These are phyloP conservation scores for Neurospora sp. DNA, from an alignment of 495 filamentous ascomycete genomes.

Conservation along the genomic window DNA sequence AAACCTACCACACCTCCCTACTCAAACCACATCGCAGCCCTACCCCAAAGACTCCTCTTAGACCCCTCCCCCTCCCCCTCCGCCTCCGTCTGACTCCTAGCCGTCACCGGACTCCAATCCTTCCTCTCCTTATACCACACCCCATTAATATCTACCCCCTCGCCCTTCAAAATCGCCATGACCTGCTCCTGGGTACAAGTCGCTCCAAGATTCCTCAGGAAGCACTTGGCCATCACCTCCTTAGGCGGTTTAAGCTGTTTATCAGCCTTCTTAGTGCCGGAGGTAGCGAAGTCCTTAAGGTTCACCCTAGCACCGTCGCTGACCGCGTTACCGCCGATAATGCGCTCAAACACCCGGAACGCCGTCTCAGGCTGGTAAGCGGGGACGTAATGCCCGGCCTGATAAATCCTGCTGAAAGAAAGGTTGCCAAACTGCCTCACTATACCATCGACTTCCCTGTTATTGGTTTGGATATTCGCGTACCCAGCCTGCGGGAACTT, in stretches of 20 bases:
- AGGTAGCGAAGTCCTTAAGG: constrained; percentile 41
- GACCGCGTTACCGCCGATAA: constrained; percentile 48
- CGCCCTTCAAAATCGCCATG: constrained; percentile 30
- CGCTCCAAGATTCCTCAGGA: constrained; percentile 36
- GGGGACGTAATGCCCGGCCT: constrained; percentile 63
- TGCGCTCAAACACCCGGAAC: constrained; percentile 56
- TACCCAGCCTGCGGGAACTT: constrained; percentile 41
- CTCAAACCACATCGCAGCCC: background rate
- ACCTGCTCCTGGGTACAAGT: constrained; percentile 44
- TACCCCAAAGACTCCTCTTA: constrained; percentile 10
- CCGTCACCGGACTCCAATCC: constrained; percentile 28
- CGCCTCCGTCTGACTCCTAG: constrained; percentile 20
- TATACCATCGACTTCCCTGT: constrained; percentile 48
- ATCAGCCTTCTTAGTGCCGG: constrained; percentile 41
- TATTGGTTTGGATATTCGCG: constrained; percentile 42
- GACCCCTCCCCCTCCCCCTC: no score
- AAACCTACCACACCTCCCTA: background rate
- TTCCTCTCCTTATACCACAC: constrained; percentile 40
- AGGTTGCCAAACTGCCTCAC: constrained; percentile 60
- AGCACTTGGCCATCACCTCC: constrained; percentile 44
- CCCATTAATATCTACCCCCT: constrained; percentile 39
- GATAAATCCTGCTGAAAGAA: constrained; percentile 58
- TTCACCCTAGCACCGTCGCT: constrained; percentile 47
- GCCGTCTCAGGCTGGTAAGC: constrained; percentile 60
- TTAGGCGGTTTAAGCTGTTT: constrained; percentile 32